Evolutionary conservation across 192 early-diverging fungal species (phyloP).

Genomic region (Phycomyces blakesleeanus): DNA sequence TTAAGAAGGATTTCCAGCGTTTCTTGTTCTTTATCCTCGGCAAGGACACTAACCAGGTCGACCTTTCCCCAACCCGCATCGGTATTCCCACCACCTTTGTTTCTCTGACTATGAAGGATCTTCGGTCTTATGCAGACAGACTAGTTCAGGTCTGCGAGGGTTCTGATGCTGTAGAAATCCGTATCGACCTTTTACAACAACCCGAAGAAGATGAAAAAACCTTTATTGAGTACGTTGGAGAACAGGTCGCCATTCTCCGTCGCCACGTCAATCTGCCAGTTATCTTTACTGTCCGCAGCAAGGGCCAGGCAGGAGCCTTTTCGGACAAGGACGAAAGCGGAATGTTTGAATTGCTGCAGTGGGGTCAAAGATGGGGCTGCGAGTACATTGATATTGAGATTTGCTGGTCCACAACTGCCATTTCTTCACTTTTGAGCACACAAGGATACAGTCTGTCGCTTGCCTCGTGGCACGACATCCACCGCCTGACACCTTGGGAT

Average conservation of each 20-base stretch:
- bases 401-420: constrained; percentile 31
- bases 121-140: constrained; percentile 47
- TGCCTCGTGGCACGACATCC: constrained; percentile 87
- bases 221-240: constrained; percentile 63
- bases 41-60: constrained; percentile 28
- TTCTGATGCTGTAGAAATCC: constrained; percentile 86
- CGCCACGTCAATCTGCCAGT: constrained; percentile 73
- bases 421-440: constrained; percentile 47
- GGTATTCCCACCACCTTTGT: constrained; percentile 73
- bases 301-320: constrained; percentile 85
- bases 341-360: constrained; percentile 61
- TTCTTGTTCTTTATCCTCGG: constrained; percentile 69
- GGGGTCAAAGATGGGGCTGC: constrained; percentile 82
- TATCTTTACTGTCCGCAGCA: constrained; percentile 90
- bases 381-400: constrained; percentile 93
- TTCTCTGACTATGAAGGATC: constrained; percentile 74
- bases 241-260: constrained; percentile 77
- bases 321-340: constrained; percentile 56
- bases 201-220: constrained; percentile 36
- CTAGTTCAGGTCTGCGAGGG: constrained; percentile 71
- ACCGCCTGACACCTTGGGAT: constrained; percentile 62
- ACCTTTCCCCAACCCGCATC: constrained; percentile 28
- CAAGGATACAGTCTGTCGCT: constrained; percentile 69
- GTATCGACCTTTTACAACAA: constrained; percentile 78
- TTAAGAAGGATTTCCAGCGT: constrained; percentile 71